Percentiles rank a stretch among this genome's conserved stretches.
Conservation (phyloP, 768 basidiomycete species). For the Kwoniella bestiolae region DNA sequence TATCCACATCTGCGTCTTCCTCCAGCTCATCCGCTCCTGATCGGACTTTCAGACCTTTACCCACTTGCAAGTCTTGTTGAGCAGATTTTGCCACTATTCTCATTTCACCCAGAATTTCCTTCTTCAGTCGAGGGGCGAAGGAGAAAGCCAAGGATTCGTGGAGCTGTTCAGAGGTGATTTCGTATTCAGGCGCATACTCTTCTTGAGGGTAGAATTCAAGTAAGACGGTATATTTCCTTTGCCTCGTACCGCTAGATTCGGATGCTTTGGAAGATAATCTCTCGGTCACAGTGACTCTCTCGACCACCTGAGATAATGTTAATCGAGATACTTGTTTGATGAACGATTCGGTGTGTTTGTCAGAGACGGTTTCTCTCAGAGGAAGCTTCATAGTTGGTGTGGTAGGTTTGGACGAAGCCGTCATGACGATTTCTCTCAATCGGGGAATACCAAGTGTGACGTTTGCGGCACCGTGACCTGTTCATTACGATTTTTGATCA, state of each 20-base stretch:
- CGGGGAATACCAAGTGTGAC: constrained; percentile 99
- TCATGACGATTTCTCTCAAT: constrained; percentile 98
- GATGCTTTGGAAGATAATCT: constrained; percentile 63
- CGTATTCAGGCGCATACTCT: constrained; percentile 84
- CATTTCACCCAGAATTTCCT: constrained; percentile 83
- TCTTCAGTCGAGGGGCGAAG: constrained; percentile 80
- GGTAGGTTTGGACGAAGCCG: constrained; percentile 90
- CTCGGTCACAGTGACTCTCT: constrained; percentile 80
- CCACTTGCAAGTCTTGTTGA: constrained; percentile 70
- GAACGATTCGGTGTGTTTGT: constrained; percentile 70
- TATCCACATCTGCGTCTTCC: constrained; percentile 52
- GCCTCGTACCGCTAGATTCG: constrained; percentile 65
- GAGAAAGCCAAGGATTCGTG: constrained; percentile 70
- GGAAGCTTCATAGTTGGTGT: constrained; percentile 96
- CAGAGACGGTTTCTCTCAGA: constrained; percentile 64
- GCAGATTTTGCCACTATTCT: constrained; percentile 81
- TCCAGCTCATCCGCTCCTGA: constrained; percentile 52
- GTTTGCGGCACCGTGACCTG: constrained; percentile 97
- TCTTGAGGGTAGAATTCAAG: constrained; percentile 82
- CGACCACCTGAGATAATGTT: constrained; percentile 83
- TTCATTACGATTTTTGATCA: no score
- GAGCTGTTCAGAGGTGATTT: constrained; percentile 72
- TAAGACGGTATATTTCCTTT: constrained; percentile 77
- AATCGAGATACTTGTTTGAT: constrained; percentile 87
- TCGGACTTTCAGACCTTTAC: constrained; percentile 65